A percentile compares a stretch with the other conserved stretches of the same genome.
Conservation (phyloP, 2,329 filamentous ascomycete genomes). For the Alternaria sp. region DNA sequence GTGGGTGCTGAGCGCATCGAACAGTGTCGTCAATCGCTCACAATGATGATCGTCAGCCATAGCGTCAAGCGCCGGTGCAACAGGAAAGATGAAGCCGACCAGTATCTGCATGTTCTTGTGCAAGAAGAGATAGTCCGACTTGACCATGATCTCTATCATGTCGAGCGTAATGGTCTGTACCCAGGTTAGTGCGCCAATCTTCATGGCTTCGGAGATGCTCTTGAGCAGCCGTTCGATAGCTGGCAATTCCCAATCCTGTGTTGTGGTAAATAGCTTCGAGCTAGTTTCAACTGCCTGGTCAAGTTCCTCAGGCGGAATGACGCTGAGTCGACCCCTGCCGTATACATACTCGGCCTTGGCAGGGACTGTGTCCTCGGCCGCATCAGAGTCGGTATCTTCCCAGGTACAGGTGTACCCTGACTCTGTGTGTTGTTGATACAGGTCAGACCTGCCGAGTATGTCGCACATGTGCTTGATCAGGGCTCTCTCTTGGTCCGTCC, state of each 20-base stretch:
- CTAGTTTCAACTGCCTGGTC: background rate
- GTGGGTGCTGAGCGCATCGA: background rate
- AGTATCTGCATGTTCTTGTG: background rate
- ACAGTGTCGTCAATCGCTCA: background rate
- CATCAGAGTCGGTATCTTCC: background rate
- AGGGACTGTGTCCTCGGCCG: background rate
- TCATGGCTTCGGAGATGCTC: background rate
- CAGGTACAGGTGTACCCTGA: no score
- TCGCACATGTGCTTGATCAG: no score
- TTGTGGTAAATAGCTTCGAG: background rate
- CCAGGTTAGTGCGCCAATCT: background rate
- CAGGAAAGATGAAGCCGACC: background rate
- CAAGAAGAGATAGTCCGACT: background rate
- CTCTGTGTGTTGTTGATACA: background rate
- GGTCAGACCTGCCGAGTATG: no score
- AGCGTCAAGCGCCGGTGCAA: background rate
- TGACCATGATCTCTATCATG: background rate
- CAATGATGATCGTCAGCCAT: background rate
- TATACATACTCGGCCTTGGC: background rate
- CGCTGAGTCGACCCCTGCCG: background rate
- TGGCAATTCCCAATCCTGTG: background rate
- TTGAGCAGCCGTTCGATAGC: background rate
- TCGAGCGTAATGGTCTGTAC: background rate
- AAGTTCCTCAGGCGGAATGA: background rate
- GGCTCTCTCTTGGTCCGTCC: background rate